Evolutionary conservation across 768 basidiomycete species (phyloP), one percentile per base, ranked within the genome.

Genomic region (Coprinellus micaceus): DNA sequence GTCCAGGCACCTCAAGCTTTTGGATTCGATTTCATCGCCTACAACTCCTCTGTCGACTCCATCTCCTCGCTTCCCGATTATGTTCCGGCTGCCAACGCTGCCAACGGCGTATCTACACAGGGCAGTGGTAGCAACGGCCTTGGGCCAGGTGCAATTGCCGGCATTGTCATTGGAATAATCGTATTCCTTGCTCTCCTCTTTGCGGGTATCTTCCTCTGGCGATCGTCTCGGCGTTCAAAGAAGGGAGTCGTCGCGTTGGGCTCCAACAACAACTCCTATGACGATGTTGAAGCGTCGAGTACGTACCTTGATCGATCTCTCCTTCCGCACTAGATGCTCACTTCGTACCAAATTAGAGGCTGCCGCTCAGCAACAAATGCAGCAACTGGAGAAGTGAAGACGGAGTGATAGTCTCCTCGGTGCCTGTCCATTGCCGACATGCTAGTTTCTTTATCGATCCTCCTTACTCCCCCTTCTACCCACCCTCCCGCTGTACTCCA

Each of bases 1-100:
- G 68, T 77, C 49, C 60, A 66, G 29, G 54, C 64, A 0, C 60
- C 66, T 15, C 64, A 69, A 52, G 64, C 70, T 2, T 52, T 76
- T 30, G 74, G 72, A 15, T 66, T 77, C 61, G 75, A 77, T 62
- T 74, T 74, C 49, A 63, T 78, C 37, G 55, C 70, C 3, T 78
- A 76, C 58, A 75, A 72, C 51, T 64, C 73, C 1, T 69, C 75
- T 11, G 68, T 66, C 49, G 49, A 64, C 19, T 67, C 61, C 43
- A 40, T 70, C 22, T 60, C 61, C 1, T 52, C 60, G 11, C 50
- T 68, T 39, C 63, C 64, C 30, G 55, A 41, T 1, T 58, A 39
- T 45, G 33, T 52, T 15, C 13, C 63, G 5, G 58, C 61, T 25
- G 54, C 52, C 0, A 48, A 53, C n/a, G 52, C 57, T 1, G 44